Percentiles rank a stretch among this genome's conserved stretches.
Conservation (phyloP, 2,329 filamentous ascomycete species). For the Lasiodiplodia theobromae region DNA sequence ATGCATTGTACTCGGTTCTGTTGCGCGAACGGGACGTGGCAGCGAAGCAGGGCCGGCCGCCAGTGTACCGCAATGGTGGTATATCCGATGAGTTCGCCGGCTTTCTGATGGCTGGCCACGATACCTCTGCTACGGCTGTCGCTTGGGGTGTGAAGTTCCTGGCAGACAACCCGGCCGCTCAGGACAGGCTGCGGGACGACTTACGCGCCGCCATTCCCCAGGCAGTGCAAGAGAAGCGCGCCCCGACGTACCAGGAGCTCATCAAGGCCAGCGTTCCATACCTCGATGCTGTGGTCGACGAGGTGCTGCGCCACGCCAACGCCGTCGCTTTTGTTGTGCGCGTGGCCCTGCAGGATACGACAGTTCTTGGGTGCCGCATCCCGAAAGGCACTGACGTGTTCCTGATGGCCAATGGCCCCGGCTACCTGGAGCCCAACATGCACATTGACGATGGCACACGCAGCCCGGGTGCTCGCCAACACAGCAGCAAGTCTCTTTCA, state of each 20-base stretch:
- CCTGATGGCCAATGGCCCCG: conserved; percentile 36
- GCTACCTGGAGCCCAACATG: conserved; percentile 14
- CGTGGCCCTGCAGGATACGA: conserved; percentile 45
- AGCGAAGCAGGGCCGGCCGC: conserved; percentile 29
- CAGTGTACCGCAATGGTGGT: conserved; percentile 19
- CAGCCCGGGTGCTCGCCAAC: neutral
- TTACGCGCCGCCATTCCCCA: conserved; percentile 40
- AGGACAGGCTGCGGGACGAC: conserved; percentile 44
- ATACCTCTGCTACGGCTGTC: conserved; percentile 54
- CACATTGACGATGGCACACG: neutral
- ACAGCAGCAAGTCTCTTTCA: neutral
- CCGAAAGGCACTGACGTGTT: conserved; percentile 49
- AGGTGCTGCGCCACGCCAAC: conserved; percentile 45
- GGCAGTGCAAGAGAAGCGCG: conserved; percentile 32
- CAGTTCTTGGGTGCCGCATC: conserved; percentile 50
- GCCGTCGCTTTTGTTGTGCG: conserved; percentile 42
- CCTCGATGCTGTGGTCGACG: conserved; percentile 50
- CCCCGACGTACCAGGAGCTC: conserved; percentile 33
- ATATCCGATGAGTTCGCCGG: conserved; percentile 37
- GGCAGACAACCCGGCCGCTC: conserved; percentile 42
- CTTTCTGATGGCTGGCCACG: conserved; percentile 53
- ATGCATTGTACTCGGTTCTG: conserved; percentile 31
- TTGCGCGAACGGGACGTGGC: conserved; percentile 28
- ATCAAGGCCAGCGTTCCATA: conserved; percentile 30
- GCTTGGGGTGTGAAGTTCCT: conserved; percentile 52